Percentiles rank a stretch among this genome's conserved stretches.
These are phyloP conservation scores for Orbilia brochopaga DNA, from an alignment of 2,329 filamentous ascomycete species.

Conservation along the genomic window DNA sequence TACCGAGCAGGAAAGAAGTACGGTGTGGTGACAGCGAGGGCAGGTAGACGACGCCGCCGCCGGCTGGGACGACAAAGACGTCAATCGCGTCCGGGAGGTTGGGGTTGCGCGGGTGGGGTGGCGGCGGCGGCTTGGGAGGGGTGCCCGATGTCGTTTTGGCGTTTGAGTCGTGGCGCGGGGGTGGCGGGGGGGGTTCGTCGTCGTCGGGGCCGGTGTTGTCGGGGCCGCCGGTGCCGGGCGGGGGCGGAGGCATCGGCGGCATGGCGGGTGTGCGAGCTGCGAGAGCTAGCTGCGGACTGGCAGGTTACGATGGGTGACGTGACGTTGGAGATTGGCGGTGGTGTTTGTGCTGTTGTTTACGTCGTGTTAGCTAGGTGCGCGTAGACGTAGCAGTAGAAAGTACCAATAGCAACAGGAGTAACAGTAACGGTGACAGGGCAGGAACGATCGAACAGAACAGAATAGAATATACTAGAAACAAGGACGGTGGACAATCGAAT, in stretches of 20 bases:
- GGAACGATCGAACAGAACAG: background rate
- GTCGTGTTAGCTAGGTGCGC: too few relatives aligned
- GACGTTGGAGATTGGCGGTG: background rate
- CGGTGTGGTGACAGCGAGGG: slow-evolving; percentile 52
- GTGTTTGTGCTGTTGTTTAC: too few relatives aligned
- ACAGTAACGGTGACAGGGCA: too few relatives aligned
- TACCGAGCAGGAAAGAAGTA: slow-evolving; percentile 53
- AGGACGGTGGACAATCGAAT: too few relatives aligned
- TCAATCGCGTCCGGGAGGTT: slow-evolving; percentile 50
- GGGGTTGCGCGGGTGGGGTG: slow-evolving; percentile 40
- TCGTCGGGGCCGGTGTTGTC: slow-evolving; percentile 24
- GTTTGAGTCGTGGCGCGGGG: slow-evolving; percentile 51
- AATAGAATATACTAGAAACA: slow-evolving; percentile 6
- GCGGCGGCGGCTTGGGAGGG: slow-evolving; percentile 40
- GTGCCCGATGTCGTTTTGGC: slow-evolving; percentile 50
- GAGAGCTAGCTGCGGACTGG: background rate
- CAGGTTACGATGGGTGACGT: background rate
- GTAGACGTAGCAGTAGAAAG: too few relatives aligned
- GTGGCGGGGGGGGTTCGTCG: slow-evolving; percentile 51
- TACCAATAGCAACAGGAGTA: too few relatives aligned
- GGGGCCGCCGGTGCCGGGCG: slow-evolving; percentile 2
- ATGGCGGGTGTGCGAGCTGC: background rate
- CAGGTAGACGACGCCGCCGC: slow-evolving; percentile 54
- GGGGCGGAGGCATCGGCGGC: slow-evolving; percentile 23
- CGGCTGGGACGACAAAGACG: slow-evolving; percentile 53